These are phyloP conservation scores for Nannizziopsis barbatae DNA, from an alignment of 2,329 filamentous ascomycete genomes.

Conservation along the genomic window DNA sequence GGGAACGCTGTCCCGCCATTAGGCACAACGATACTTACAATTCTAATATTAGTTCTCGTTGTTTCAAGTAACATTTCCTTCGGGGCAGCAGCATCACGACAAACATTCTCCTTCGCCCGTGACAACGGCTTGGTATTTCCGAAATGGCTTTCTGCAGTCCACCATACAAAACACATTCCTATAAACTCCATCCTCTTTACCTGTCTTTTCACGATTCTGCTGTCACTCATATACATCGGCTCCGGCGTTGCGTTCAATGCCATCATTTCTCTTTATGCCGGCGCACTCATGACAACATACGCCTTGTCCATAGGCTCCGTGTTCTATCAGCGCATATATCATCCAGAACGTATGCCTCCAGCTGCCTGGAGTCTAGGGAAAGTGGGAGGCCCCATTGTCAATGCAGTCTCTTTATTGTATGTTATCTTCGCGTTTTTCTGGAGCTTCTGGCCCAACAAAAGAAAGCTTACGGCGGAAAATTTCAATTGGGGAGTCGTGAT, in stretches of 20 bases:
- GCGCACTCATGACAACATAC: constrained; percentile 33
- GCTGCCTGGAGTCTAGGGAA: constrained; percentile 38
- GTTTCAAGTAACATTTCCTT: constrained; percentile 30
- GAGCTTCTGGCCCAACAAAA: constrained; percentile 14
- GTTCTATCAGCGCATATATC: constrained; percentile 33
- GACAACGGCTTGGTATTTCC: constrained; percentile 28
- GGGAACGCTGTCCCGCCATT: constrained; percentile 37
- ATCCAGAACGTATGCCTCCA: constrained; percentile 34
- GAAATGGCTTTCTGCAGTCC: constrained; percentile 23
- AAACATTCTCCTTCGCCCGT: constrained; percentile 20
- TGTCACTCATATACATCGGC: constrained; percentile 39
- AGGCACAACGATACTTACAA: constrained; percentile 22
- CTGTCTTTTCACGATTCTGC: constrained; percentile 24
- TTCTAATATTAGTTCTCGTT: constrained; percentile 25
- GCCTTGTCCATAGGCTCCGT: constrained; percentile 38
- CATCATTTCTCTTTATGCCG: constrained; percentile 31
- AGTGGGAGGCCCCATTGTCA: constrained; percentile 20
- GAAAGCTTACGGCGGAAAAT: constrained; percentile 1
- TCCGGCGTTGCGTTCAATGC: constrained; percentile 33
- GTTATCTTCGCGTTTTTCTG: constrained; percentile 14
- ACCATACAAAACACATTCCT: constrained; percentile 19
- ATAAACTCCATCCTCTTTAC: constrained; percentile 22
- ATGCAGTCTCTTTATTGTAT: constrained; percentile 10
- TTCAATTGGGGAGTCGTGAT: constrained; percentile 30
- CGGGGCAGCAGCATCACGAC: constrained; percentile 31